Conservation (phyloP, 1,139 yeast species). For the Candida sanyaensis region DNA sequence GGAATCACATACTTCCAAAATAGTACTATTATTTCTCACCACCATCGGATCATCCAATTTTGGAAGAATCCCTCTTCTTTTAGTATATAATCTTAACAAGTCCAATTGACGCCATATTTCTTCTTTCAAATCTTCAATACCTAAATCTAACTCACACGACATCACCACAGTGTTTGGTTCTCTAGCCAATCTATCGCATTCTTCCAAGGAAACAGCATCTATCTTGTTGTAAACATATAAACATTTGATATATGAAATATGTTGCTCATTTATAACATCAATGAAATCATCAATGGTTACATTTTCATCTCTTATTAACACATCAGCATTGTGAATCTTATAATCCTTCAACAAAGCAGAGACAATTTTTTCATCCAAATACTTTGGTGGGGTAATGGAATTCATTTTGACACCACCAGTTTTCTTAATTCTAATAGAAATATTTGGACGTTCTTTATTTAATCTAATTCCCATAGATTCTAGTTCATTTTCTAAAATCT, state of each 20-base stretch:
- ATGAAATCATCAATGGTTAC: conserved; percentile 93
- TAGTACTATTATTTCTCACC: conserved; percentile 74
- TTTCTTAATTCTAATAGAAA: conserved; percentile 73
- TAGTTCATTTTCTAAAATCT: conserved; percentile 81
- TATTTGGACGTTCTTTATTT: conserved; percentile 80
- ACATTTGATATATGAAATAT: conserved; percentile 87
- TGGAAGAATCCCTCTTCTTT: conserved; percentile 76
- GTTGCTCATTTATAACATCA: conserved; percentile 85
- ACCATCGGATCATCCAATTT: conserved; percentile 90
- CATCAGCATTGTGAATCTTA: conserved; percentile 91
- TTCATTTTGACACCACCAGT: conserved; percentile 92
- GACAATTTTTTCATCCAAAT: conserved; percentile 80
- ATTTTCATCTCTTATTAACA: conserved; percentile 82
- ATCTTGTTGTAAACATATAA: conserved; percentile 92
- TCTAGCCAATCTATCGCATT: conserved; percentile 87
- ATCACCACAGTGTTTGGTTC: conserved; percentile 91
- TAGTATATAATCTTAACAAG: conserved; percentile 80
- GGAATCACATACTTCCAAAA: conserved; percentile 87
- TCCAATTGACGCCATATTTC: conserved; percentile 91
- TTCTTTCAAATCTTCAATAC: conserved; percentile 83
- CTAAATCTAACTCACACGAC: conserved; percentile 87
- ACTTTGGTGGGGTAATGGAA: conserved; percentile 77
- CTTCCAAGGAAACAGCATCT: conserved; percentile 94
- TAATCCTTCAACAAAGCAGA: conserved; percentile 79
- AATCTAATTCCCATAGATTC: conserved; percentile 93